Base-by-base conservation (phyloP, 2,329 filamentous ascomycete genomes). In the Chaetomiaceae sp. region DNA sequence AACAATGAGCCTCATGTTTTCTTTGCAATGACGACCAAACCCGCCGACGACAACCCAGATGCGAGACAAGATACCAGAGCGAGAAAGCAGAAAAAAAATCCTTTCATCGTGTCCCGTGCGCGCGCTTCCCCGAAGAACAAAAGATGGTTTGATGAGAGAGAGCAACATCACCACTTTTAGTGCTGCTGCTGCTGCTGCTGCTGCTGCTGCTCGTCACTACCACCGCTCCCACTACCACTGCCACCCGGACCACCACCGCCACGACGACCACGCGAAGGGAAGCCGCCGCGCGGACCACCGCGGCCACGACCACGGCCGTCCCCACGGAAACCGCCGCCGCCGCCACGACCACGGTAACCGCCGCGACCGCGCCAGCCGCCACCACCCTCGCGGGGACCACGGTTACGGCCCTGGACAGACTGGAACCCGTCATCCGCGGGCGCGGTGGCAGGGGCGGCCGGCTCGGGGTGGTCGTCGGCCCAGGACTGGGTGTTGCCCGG, bases 401-500 rank as follows among this genome's bases (percentile, higher is more conserved):
- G 74, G 64, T 78, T 77, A 59, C 79, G 78, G 38, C 49, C 43
- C 48, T 78, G 78, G 10, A 88, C 84, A 59, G 84, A 79, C 49
- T 84, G 81, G 73, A 88, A 89, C 19, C 84, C 85, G 59, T 88
- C 85, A 55, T 73, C 72, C 18, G 66, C 54, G 8, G 65, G 56
- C 7, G 65, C 54, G 40, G 73, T 68, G 38, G 68, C 66, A 27
- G 66, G 72, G n/a, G 44, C 36, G 30, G 34, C 36, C 3, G 54
- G 65, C 49, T 81, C 78, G 15, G 84, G 79, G 57, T 86, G 78
- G 50, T 93, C 86, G 59, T 95, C 88, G 20, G 87, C 87, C 87
- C 87, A 94, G 58, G 83, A 88, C 61, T 84, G 81, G 24, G 73
- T 72, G 58, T 75, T 74, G 45, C 70, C 69, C 6, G 53, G 46